Conservation (phyloP, 1,284 basidiomycete species). For the Rhizoctonia solani region DNA sequence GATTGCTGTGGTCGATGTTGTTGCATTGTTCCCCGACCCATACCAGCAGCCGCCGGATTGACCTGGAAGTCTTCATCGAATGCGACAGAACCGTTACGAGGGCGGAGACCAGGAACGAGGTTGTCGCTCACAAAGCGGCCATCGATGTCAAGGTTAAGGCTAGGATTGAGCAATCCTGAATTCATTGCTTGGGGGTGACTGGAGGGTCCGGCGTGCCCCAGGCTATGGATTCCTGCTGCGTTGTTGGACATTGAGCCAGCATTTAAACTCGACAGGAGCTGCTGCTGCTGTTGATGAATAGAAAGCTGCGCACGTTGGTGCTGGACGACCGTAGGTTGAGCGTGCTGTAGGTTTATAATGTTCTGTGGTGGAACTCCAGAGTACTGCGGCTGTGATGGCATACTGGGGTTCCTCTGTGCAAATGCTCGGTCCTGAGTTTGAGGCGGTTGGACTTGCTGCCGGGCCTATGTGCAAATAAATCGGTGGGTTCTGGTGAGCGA, state of each 20-base stretch:
- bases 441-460: slow-evolving; percentile 7
- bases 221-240: not conserved
- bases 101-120: slow-evolving; percentile 77
- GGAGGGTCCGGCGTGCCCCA: not conserved
- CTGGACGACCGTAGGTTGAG: slow-evolving; percentile 43
- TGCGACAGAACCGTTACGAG: slow-evolving; percentile 51
- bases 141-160: slow-evolving; percentile 47
- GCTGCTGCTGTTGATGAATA: slow-evolving; percentile 44
- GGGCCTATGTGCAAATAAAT: not conserved
- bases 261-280: slow-evolving; percentile 30
- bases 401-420: not conserved
- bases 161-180: slow-evolving; percentile 23
- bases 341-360: slow-evolving; percentile 43
- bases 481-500: not conserved
- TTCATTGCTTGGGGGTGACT: not conserved
- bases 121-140: slow-evolving; percentile 78
- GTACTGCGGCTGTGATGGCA: slow-evolving; percentile 13
- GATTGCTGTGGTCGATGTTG: slow-evolving; percentile 58
- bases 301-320: slow-evolving; percentile 45
- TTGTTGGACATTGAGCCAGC: not conserved
- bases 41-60: slow-evolving; percentile 1
- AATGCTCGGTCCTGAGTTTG: slow-evolving; percentile 25
- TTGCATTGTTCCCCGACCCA: slow-evolving; percentile 42
- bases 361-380: slow-evolving; percentile 5
- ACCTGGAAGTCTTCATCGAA: slow-evolving; percentile 52